A percentile compares a stretch with the other conserved stretches of the same genome.
These are phyloP conservation scores for Chondrus crispus DNA, from an alignment of 23 red algal species.

Conservation along the genomic window DNA sequence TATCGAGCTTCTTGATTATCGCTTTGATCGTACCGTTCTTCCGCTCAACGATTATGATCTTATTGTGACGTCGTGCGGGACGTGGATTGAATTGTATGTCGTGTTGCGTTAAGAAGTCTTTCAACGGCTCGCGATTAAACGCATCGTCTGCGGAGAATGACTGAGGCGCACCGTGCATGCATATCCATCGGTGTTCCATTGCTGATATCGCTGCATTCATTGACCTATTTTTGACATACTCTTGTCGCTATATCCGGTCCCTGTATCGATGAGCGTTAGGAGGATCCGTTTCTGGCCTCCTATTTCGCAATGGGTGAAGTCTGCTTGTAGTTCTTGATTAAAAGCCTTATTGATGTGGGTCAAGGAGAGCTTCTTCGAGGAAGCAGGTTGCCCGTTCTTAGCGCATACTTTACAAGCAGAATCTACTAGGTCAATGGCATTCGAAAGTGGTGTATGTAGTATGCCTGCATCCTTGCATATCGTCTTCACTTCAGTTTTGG, in stretches of 20 bases:
- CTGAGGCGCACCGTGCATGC: not conserved
- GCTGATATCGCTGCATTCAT: not conserved
- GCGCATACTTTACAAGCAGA: not conserved
- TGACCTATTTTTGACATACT: not conserved
- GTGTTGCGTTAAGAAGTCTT: not conserved
- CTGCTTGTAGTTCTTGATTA: not conserved
- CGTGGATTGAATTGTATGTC: not conserved
- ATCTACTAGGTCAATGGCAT: not conserved
- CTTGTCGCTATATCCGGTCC: not conserved
- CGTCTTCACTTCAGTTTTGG: not conserved
- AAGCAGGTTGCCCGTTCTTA: not conserved
- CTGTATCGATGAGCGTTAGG: not conserved
- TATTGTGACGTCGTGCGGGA: not conserved
- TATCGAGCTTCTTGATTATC: not conserved
- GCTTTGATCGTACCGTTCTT: not conserved
- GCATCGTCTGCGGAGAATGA: not conserved
- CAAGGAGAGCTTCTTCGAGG: slow-evolving; percentile 13
- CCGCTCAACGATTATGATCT: not conserved
- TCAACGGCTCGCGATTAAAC: not conserved
- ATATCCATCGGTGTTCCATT: not conserved
- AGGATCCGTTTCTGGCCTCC: not conserved
- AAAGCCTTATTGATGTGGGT: slow-evolving; percentile 7
- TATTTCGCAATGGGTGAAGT: slow-evolving; percentile 1
- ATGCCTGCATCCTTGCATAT: not conserved
- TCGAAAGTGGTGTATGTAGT: not conserved